Evolutionary conservation across 169 alveolate species (phyloP), one percentile per base, ranked within the genome.

Genomic region (Eimeria maxima): DNA sequence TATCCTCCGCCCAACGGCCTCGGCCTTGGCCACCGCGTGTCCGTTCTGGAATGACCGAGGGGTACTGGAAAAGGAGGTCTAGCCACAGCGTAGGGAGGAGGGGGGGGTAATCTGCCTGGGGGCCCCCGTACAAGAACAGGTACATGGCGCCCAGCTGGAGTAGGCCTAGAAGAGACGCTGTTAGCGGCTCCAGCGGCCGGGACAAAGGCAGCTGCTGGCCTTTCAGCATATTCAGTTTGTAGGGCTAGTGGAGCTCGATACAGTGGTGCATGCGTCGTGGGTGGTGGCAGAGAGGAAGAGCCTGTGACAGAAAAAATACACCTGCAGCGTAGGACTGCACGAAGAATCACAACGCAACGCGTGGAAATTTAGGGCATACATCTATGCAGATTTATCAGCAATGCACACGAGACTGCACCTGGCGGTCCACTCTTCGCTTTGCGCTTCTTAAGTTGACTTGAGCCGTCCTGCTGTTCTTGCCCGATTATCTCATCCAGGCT

Each of bases 401-500:
- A 22, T 44, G 65, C n/a, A 10, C 20, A 47, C 42, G 24, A 33
- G 53, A 29, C 38, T 33, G 81, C 63, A 86, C 93, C 93, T 86
- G 93, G 57, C 10, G 71, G 27, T 5, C 81, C 93, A 42, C 93
- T 47, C 81, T 55, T 86, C 7, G 93, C 81, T 63, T 55, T 86
- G 93, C 93, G 93, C 80, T 60, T 86, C 53, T 86, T 86, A 2
- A 86, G 4, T 11, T 86, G 93, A 47, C 93, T 60, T 60, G 93
- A 55, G 29, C 93, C 93, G 44, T 86, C 93, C 60, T 86, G 93
- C 69, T 86, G 93, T 86, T 86, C 93, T 38, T 86, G 93, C 47
- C 93, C 93, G 50, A 86, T 86, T 33, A 86, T 86, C 69, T 86
- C 93, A 45, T 86, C 93, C 81, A 86, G 93, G 81, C 93, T 86